Evolutionary conservation across 1,139 yeast genomes (phyloP), one percentile per base, ranked within the genome.

Genomic region (Casaregolazyma lundiana): DNA sequence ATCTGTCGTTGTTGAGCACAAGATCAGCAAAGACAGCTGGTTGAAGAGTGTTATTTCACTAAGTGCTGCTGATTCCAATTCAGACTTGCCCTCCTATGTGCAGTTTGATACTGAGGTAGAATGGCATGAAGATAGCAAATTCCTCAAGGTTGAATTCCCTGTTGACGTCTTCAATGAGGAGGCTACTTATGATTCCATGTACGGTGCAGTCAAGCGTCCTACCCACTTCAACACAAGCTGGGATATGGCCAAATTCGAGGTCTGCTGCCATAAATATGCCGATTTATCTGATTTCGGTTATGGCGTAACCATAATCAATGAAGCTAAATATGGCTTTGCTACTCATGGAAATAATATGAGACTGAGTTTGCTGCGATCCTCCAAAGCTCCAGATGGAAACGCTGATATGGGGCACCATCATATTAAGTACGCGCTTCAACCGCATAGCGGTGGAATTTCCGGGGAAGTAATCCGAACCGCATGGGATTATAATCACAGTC

Each of bases 191-290:
- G 97, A 90, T 64, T 87, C 96, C 2, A 96, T 88, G 64, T 90
- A 85, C 66, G 97, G 97, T 50, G 67, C 85, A 41, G 89, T 95
- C 7, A 80, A 77, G 57, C 77, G 97, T 57, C 95, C 97, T 41
- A 90, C 97, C 0, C 96, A 89, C 64, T 88, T 73, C 69, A 90
- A 90, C 63, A 89, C 97, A 1, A 71, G 87, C 2, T 89, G 97
- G 97, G 97, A 89, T 61, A 82, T 82, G 38, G 96, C 97, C 47
- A 89, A 88, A 65, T 90, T 90, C 65, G 97, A 90, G 66, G 95
- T 88, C 16, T 86, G 96, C 57, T 88, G 84, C 60, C 97, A 90
- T 65, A 85, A 86, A 62, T 90, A 85, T 67, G 88, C 90, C 63
- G 97, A 90, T 62, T 80, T 85, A 59, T 83, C 94, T 21, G 96